These are phyloP conservation scores for Phtheirospermum japonicum DNA, from an alignment of 257 asterid genomes.

Conservation along the genomic window DNA sequence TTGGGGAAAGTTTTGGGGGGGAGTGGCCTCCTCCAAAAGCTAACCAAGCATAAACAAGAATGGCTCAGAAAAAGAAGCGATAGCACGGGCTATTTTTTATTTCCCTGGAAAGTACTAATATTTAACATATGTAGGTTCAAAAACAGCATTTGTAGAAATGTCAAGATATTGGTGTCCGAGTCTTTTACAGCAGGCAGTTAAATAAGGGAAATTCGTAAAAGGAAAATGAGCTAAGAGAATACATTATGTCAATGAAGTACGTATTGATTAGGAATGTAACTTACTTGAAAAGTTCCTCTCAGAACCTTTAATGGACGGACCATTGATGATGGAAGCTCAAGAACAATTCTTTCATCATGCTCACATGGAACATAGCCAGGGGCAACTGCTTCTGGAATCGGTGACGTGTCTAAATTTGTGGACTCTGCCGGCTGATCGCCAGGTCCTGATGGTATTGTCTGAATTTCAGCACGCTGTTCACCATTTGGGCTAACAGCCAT, in stretches of 20 bases:
- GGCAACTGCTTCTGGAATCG: constrained; percentile 55
- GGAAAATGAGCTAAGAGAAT: constrained; percentile 23
- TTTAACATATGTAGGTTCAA: background rate
- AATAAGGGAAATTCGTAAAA: constrained; percentile 1
- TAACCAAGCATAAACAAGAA: background rate
- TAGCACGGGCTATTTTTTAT: constrained; percentile 1
- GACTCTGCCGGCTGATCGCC: constrained; percentile 51
- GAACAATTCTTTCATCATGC: constrained; percentile 82
- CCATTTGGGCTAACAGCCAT: constrained; percentile 42
- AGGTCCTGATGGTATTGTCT: constrained; percentile 44
- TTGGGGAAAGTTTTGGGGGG: too few relatives aligned
- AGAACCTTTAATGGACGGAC: constrained; percentile 84
- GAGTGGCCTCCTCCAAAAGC: too few relatives aligned
- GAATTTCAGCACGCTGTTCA: constrained; percentile 46
- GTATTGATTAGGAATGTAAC: constrained; percentile 30
- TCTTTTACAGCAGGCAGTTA: constrained; percentile 17
- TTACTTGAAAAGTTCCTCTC: constrained; percentile 91
- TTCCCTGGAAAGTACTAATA: constrained; percentile 7
- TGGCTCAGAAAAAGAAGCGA: constrained; percentile 14
- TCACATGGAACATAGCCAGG: constrained; percentile 94
- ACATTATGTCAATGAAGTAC: constrained; percentile 14
- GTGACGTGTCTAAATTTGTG: constrained; percentile 44
- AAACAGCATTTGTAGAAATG: constrained; percentile 15
- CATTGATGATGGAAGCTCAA: constrained; percentile 94
- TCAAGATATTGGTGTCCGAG: constrained; percentile 23